Conservation (phyloP, 331 rosid species). For the Acacia concinna region DNA sequence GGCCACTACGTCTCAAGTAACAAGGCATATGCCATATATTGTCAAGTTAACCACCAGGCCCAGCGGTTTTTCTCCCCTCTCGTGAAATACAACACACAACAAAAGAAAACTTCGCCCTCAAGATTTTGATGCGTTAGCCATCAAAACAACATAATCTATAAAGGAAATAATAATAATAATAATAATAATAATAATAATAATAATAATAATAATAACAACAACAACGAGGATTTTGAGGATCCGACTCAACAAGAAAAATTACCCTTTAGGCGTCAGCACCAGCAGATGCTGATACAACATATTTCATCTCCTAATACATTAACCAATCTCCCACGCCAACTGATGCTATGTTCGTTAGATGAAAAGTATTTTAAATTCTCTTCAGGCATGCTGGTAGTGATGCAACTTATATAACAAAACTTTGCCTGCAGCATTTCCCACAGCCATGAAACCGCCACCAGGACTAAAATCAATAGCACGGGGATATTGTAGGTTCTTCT, state of each 20-base stretch:
- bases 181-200: too few species aligned
- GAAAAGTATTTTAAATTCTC: not conserved
- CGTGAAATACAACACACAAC: not conserved
- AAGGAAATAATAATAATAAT: too few species aligned
- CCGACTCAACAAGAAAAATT: not conserved
- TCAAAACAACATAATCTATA: not conserved
- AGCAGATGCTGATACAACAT: not conserved
- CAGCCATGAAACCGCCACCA: constrained; percentile 93
- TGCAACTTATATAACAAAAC: constrained; percentile 83
- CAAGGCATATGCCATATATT: not conserved
- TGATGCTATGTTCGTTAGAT: not conserved
- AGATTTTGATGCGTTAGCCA: not conserved
- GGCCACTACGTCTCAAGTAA: not conserved
- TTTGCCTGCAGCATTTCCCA: constrained; percentile 82
- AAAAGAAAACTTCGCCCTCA: not conserved
- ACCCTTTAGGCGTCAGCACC: not conserved
- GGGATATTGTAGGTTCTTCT: constrained; percentile 56
- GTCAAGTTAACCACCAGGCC: not conserved
- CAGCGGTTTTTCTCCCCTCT: not conserved
- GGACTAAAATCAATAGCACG: constrained; percentile 88
- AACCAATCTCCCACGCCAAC: not conserved
- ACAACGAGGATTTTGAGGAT: not conserved
- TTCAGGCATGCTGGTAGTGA: constrained; percentile 75
- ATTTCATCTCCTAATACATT: not conserved
- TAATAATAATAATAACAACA: too few species aligned